These are phyloP conservation scores for Neurospora sp. DNA, from an alignment of 495 filamentous ascomycete species.

Conservation along the genomic window DNA sequence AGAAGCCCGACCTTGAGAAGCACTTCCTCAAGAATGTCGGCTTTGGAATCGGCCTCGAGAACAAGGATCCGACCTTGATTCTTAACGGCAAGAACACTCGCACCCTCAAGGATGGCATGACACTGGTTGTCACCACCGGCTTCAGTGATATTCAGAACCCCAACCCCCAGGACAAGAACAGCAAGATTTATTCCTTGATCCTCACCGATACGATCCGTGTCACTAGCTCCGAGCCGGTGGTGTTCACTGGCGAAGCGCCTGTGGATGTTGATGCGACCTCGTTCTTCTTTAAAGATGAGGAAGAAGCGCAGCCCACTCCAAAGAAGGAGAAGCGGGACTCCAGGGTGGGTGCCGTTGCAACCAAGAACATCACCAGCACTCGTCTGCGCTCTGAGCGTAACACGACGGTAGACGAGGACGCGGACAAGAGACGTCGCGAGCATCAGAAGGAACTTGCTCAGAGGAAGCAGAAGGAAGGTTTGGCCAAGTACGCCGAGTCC, in stretches of 20 bases:
- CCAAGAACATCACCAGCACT: conserved; percentile 87
- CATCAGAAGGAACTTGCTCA: conserved; percentile 85
- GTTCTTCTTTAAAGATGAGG: conserved; percentile 94
- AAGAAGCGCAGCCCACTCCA: conserved; percentile 53
- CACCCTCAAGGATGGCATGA: conserved; percentile 90
- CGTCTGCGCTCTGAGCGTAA: conserved; percentile 84
- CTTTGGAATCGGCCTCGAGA: conserved; percentile 85
- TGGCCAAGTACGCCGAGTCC: conserved; percentile 69
- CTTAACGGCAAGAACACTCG: conserved; percentile 78
- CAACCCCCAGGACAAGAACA: conserved; percentile 73
- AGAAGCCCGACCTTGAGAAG: conserved; percentile 88
- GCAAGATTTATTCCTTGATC: conserved; percentile 76
- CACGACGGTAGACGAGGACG: conserved; percentile 77
- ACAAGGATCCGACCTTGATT: conserved; percentile 66
- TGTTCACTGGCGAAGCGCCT: conserved; percentile 89
- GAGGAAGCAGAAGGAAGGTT: conserved; percentile 82
- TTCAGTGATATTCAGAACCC: conserved; percentile 80
- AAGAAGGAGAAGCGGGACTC: conserved; percentile 78
- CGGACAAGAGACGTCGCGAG: conserved; percentile 75
- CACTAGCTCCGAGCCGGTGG: conserved; percentile 58
- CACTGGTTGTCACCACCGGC: conserved; percentile 76
- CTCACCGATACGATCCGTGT: conserved; percentile 91
- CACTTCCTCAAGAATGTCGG: conserved; percentile 88
- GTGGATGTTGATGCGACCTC: conserved; percentile 84
- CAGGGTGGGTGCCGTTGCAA: conserved; percentile 71